A percentile compares a stretch with the other conserved stretches of the same genome.
These are phyloP conservation scores for Candida glaebosa DNA, from an alignment of 805 yeast species.

Conservation along the genomic window DNA sequence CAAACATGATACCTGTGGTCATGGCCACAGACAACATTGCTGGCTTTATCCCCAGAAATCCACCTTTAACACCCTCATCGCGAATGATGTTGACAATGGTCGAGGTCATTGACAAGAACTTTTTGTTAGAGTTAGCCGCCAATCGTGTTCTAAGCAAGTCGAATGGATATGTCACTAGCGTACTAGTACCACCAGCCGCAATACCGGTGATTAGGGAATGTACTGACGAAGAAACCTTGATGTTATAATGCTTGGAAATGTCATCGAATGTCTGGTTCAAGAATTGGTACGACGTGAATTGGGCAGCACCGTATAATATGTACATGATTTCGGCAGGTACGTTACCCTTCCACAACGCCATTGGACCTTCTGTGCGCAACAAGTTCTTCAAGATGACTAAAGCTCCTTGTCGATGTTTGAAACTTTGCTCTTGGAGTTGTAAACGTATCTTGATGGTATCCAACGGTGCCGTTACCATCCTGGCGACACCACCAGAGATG, in stretches of 20 bases:
- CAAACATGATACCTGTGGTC: conserved; percentile 72
- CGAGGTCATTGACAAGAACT: conserved; percentile 35
- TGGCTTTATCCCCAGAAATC: conserved; percentile 48
- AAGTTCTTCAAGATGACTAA: conserved; percentile 40
- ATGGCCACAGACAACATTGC: conserved; percentile 63
- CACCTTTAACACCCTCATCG: conserved; percentile 40
- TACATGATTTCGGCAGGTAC: conserved; percentile 88
- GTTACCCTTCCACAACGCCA: conserved; percentile 94
- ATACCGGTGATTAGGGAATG: conserved; percentile 66
- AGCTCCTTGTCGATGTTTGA: conserved; percentile 23
- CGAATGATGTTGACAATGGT: conserved; percentile 24
- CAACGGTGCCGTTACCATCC: conserved; percentile 70
- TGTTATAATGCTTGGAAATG: conserved; percentile 17
- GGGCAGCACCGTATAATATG: conserved; percentile 77
- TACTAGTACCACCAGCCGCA: conserved; percentile 72
- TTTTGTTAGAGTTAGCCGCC: conserved; percentile 54
- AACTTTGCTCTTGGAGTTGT: conserved; percentile 49
- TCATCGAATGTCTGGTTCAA: conserved; percentile 44
- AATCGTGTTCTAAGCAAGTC: conserved; percentile 86
- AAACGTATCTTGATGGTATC: conserved; percentile 76
- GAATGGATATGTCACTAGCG: conserved; percentile 77
- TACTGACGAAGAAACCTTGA: conserved; percentile 27
- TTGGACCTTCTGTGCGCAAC: conserved; percentile 59
- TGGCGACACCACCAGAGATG: conserved; percentile 57
- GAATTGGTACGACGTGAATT: conserved; percentile 69